Base-by-base conservation (phyloP, 2,329 filamentous ascomycete species). In the Beauveria rudraprayagi region DNA sequence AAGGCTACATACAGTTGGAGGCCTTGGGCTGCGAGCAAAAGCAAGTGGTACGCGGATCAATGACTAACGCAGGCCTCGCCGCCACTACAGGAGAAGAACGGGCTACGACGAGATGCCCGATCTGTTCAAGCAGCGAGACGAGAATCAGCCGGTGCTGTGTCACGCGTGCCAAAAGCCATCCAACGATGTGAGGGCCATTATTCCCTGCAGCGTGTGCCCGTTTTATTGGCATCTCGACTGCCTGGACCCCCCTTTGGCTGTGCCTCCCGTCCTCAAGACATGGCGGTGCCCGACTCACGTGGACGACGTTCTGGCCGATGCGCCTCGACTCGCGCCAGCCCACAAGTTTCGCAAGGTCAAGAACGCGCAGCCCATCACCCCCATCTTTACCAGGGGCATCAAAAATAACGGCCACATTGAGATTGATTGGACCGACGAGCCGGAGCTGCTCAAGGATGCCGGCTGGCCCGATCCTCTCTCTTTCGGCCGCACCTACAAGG, bases 161-260 rank as follows among this genome's bases (percentile, higher is more conserved):
- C 85, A 88, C 70, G 77, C 78, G 50, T 97, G 93, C 75, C 83
- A 89, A 65, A 80, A 81, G 68, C 82, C 87, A 30, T 83, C 87
- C 51, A 77, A 83, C 22, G 74, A 77, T 64, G 67, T 71, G 43
- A 85, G 89, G 28, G 84, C 88, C 66, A 92, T 97, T 67, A 88
- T 97, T 66, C 86, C 89, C 51, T 99, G 93, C 77, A 92, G 92
- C 73, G 84, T 83, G 68, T 99, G 93, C 74, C 80, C 84, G 14
- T 81, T 91, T 40, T 83, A 87, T 70, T 99, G 92, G 89, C 94
- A 99, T 76, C 79, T 96, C 56, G 93, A 97, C 73, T 99, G 94
- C 74, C 78, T 96, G 17, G 87, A 95, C 70, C 90, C 91, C 30
- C 92, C 93, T 40, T 77, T 92, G 69, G 86, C 92, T 40, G 85